These are phyloP conservation scores for Lasiosphaeris hirsuta DNA, from an alignment of 495 filamentous ascomycete species.

Conservation along the genomic window DNA sequence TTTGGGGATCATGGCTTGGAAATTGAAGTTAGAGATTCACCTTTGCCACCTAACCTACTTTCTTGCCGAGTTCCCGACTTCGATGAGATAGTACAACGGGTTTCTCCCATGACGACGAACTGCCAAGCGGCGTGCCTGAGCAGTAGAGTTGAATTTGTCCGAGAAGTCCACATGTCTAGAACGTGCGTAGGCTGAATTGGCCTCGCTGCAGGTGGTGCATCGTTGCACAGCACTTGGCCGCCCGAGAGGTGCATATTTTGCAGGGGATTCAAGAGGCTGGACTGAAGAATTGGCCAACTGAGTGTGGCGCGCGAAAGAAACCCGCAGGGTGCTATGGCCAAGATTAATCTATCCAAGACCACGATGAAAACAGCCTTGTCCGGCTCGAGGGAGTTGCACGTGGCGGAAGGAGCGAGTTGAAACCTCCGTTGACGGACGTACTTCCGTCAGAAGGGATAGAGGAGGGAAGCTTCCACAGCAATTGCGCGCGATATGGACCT, in stretches of 20 bases:
- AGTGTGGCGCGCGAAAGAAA: not conserved
- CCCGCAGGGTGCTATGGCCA: conserved; percentile 17
- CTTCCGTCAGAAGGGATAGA: too few species aligned
- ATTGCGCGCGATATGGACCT: too few species aligned
- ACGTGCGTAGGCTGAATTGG: conserved; percentile 17
- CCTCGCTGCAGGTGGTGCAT: conserved; percentile 11
- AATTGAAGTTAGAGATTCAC: too few species aligned
- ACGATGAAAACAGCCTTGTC: conserved; percentile 24
- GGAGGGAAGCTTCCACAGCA: too few species aligned
- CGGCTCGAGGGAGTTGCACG: conserved; percentile 13
- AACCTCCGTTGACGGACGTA: conserved; percentile 11
- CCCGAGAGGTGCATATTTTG: not conserved
- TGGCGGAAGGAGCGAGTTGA: conserved; percentile 19
- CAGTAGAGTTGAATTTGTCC: too few species aligned
- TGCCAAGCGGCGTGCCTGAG: too few species aligned
- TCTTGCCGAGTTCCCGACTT: too few species aligned
- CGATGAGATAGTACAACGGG: too few species aligned
- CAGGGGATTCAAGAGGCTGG: conserved; percentile 3
- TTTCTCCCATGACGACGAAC: too few species aligned
- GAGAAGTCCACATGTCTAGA: not conserved
- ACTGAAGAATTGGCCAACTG: not conserved
- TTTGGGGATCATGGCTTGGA: too few species aligned
- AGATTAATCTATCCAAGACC: conserved; percentile 32
- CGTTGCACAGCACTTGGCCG: not conserved
- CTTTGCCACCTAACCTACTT: too few species aligned